Evolutionary conservation across 2,329 filamentous ascomycete genomes (phyloP).

Genomic region (Arthroderma sp.): DNA sequence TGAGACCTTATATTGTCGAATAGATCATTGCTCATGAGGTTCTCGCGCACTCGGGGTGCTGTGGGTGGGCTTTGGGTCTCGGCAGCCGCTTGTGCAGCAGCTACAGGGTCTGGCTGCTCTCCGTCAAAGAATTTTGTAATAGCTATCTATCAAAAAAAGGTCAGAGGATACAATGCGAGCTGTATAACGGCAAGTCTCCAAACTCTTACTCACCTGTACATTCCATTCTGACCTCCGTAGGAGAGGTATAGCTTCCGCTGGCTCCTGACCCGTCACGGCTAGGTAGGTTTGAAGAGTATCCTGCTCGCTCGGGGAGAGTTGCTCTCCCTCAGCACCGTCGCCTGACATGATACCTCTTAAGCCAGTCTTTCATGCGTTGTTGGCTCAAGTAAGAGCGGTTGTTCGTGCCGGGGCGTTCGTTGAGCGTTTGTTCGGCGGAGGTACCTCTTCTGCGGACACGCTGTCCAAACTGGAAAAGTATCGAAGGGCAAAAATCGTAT

Average conservation of each 20-base stretch:
- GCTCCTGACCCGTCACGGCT: constrained; percentile 72
- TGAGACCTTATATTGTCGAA: too few species aligned
- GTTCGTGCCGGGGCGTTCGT: too few species aligned
- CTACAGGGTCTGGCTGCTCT: constrained; percentile 68
- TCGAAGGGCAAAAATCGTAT: too few species aligned
- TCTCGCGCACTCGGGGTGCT: constrained; percentile 55
- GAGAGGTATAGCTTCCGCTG: constrained; percentile 61
- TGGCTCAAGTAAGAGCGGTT: too few species aligned
- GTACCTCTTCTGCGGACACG: too few species aligned
- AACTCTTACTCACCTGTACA: constrained; percentile 50
- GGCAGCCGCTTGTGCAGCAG: constrained; percentile 57
- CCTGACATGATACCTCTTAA: constrained; percentile 26
- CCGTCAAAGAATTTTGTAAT: constrained; percentile 97
- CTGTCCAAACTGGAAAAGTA: too few species aligned
- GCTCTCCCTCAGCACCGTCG: constrained; percentile 39
- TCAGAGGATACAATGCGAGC: constrained; percentile 2
- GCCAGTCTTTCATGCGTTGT: too few species aligned
- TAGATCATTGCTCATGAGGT: constrained; percentile 41
- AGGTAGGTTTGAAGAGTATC: constrained; percentile 78
- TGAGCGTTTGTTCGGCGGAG: too few species aligned
- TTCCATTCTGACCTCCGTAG: constrained; percentile 90
- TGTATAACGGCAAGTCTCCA: not conserved
- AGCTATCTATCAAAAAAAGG: constrained; percentile 53
- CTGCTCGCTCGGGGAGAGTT: constrained; percentile 66
- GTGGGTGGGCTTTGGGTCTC: constrained; percentile 47